Evolutionary conservation across 768 basidiomycete genomes (phyloP).

Genomic region (Lepiota brunneoincarnata): DNA sequence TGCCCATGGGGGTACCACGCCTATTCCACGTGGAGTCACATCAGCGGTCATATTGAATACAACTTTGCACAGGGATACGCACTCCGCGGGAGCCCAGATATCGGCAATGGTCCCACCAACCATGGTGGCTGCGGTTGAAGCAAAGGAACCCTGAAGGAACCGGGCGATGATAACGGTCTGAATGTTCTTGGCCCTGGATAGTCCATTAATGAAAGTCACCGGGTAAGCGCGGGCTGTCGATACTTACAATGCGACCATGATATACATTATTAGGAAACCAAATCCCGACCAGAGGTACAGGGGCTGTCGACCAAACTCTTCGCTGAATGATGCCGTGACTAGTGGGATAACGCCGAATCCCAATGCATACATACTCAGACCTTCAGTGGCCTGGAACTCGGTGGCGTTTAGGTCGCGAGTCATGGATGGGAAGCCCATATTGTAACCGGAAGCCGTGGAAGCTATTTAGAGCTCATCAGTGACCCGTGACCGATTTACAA

Average conservation of each 20-base stretch:
- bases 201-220: neutral
- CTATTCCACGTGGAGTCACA: slow-evolving; percentile 28
- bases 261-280: slow-evolving; percentile 49
- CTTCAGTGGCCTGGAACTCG: slow-evolving; percentile 42
- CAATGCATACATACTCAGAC: slow-evolving; percentile 50
- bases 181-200: slow-evolving; percentile 40
- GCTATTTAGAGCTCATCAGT: slow-evolving; percentile 32
- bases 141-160: slow-evolving; percentile 60
- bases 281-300: slow-evolving; percentile 51
- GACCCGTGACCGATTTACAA: neutral
- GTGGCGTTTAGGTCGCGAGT: slow-evolving; percentile 44
- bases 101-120: slow-evolving; percentile 70
- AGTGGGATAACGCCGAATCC: slow-evolving; percentile 66
- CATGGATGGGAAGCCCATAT: slow-evolving; percentile 58
- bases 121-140: slow-evolving; percentile 67
- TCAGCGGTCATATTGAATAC: neutral
- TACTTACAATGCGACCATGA: slow-evolving; percentile 40
- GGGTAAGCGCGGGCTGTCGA: neutral
- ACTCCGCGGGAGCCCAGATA: slow-evolving; percentile 62
- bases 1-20: slow-evolving; percentile 71
- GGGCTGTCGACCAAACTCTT: slow-evolving; percentile 67
- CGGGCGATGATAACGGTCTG: slow-evolving; percentile 57
- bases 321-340: slow-evolving; percentile 66
- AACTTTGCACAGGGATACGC: slow-evolving; percentile 14
- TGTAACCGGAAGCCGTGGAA: slow-evolving; percentile 49